Percentiles rank a stretch among this genome's conserved stretches.
Evolutionary conservation across 441 rosid genomes (phyloP).

Genomic region (Brassica balearica): DNA sequence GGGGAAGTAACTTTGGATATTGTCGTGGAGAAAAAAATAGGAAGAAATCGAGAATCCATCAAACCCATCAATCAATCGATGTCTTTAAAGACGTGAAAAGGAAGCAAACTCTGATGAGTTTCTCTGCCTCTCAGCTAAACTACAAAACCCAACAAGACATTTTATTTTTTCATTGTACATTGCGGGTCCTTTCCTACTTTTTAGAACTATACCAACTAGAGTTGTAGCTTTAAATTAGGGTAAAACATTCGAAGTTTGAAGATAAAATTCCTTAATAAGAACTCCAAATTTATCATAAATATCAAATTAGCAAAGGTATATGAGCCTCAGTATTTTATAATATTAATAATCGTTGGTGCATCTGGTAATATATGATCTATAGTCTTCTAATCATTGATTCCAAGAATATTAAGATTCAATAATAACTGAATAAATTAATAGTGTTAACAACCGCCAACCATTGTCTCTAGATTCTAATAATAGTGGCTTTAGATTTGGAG

Average conservation of each 20-base stretch:
- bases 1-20: background rate
- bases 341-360: background rate
- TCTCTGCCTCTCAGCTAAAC: constrained; percentile 36
- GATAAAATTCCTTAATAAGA: background rate
- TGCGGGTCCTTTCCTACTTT: constrained; percentile 35
- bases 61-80: constrained; percentile 51
- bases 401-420: constrained; percentile 17
- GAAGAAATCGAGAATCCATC: constrained; percentile 54
- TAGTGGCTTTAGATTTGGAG: constrained; percentile 25
- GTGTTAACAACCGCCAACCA: constrained; percentile 38
- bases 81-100: constrained; percentile 61
- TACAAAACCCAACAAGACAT: constrained; percentile 36
- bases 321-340: background rate
- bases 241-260: background rate
- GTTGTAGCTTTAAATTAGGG: background rate
- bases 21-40: constrained; percentile 31
- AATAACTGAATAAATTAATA: constrained; percentile 13
- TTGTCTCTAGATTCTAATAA: constrained; percentile 30
- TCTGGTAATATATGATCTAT: constrained; percentile 6
- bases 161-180: constrained; percentile 31
- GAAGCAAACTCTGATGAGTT: constrained; percentile 58
- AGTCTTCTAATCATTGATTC: constrained; percentile 24
- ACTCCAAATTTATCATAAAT: background rate
- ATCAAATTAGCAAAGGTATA: background rate
- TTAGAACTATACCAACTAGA: background rate